phyloP scores from a whole-genome alignment of 768 basidiomycete genomes.

The Rhizopogon salebrosus region DNA sequence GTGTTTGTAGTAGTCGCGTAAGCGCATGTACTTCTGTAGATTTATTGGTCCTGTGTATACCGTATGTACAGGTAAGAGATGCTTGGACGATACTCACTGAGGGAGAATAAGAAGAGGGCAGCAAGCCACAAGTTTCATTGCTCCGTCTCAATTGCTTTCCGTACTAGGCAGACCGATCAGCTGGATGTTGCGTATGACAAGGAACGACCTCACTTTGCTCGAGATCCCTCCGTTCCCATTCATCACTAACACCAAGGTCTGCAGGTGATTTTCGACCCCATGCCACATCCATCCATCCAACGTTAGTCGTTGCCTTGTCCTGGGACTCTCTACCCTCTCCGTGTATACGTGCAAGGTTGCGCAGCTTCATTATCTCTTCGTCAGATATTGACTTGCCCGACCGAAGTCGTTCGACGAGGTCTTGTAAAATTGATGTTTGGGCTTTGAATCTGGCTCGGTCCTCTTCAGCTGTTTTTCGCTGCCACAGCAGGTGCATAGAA shows the following conservation, averaged over 20 bases:
- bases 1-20: no score
- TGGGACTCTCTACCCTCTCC: slow-evolving; percentile 10
- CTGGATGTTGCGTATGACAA: background rate
- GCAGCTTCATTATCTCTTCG: slow-evolving; percentile 50
- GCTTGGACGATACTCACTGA: background rate
- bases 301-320: slow-evolving; percentile 11
- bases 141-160: slow-evolving; percentile 4
- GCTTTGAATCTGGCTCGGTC: slow-evolving; percentile 52
- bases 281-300: slow-evolving; percentile 49
- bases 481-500: slow-evolving; percentile 59
- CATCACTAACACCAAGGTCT: slow-evolving; percentile 17
- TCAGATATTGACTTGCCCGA: slow-evolving; percentile 39
- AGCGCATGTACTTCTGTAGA: background rate
- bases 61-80: background rate
- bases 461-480: slow-evolving; percentile 44
- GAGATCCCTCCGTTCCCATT: slow-evolving; percentile 35
- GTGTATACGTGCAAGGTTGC: slow-evolving; percentile 44
- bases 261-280: slow-evolving; percentile 32
- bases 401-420: slow-evolving; percentile 48
- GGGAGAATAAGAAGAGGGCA: no score
- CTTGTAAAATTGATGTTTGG: slow-evolving; percentile 58
- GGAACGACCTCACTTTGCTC: slow-evolving; percentile 30
- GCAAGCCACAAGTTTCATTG: background rate
- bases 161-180: slow-evolving; percentile 2
- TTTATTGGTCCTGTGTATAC: background rate